Percentiles rank a stretch among this genome's conserved stretches.
Conservation (phyloP, 495 filamentous ascomycete genomes). For the Aspergillus homomorphus region DNA sequence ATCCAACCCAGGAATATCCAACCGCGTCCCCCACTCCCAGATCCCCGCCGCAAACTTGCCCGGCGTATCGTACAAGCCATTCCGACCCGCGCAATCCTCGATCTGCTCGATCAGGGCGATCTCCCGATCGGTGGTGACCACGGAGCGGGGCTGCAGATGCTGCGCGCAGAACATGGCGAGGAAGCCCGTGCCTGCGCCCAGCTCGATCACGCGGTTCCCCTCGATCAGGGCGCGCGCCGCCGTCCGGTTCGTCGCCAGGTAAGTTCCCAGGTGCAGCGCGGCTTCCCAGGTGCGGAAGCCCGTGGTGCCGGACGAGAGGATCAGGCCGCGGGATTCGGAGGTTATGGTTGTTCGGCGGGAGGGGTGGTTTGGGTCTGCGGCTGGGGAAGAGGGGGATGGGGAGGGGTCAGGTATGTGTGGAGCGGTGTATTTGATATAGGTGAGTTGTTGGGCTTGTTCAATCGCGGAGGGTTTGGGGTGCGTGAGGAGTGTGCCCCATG, state of each 20-base stretch:
- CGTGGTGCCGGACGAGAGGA: constrained; percentile 75
- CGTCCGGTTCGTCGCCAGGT: constrained; percentile 49
- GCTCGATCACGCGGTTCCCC: constrained; percentile 69
- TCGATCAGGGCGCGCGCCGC: constrained; percentile 42
- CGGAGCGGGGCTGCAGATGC: constrained; percentile 58
- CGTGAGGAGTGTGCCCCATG: constrained; percentile 57
- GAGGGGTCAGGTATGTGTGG: constrained; percentile 29
- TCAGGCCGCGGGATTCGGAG: constrained; percentile 66
- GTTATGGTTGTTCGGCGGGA: constrained; percentile 29
- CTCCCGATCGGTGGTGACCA: constrained; percentile 81
- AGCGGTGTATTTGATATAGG: constrained; percentile 69
- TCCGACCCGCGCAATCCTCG: constrained; percentile 63
- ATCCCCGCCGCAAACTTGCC: constrained; percentile 35
- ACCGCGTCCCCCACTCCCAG: constrained; percentile 40
- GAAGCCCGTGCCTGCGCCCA: constrained; percentile 87
- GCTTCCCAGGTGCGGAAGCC: constrained; percentile 94
- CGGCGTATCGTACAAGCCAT: constrained; percentile 48
- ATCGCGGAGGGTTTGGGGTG: constrained; percentile 57
- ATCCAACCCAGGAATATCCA: constrained; percentile 12
- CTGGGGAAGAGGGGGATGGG: constrained; percentile 36
- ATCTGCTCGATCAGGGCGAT: constrained; percentile 66
- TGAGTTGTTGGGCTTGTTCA: constrained; percentile 67
- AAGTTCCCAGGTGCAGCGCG: constrained; percentile 77
- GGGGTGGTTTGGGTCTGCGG: not conserved
- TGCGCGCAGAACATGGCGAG: constrained; percentile 78